Evolutionary conservation across 164 flowering plant genomes (phyloP), one percentile per base, ranked within the genome.

Genomic region (Cinnamomum chago): DNA sequence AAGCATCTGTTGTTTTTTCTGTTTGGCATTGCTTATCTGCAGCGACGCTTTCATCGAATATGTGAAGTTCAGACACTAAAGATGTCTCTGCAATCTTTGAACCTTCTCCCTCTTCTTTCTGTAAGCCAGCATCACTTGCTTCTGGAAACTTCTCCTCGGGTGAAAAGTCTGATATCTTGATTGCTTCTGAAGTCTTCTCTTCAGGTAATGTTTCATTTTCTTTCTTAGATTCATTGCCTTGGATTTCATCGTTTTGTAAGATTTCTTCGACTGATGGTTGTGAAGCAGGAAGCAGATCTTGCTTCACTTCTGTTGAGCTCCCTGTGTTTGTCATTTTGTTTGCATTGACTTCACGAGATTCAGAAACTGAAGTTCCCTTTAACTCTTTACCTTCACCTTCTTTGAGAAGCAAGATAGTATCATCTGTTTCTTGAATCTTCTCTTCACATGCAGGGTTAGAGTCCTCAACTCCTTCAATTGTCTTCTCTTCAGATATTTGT

Each of bases 371-470:
- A 23, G 68, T 75, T 66, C 77, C 68, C 25, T 64, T 72, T 62
- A 50, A 68, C 70, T 72, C 74, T 58, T 33, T 72, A 23, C 58
- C 68, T 75, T 74, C 69, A 68, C 51, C 66, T 47, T 55, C 75
- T 71, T 14, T 70, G 51, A 5, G 20, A 17, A 58, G 13, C 58
- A 70, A 73, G 69, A 22, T 67, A 12, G 69, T 24, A 20, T 47
- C 74, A 73, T 62, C 50, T 73, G 76, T 70, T 76, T 70, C 74
- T 18, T 25, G 58, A 33, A 62, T 70, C 71, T 50, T 69, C 27
- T 81, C 83, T 58, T 75, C 51, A 25, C 62, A 62, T 67, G 75
- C 60, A 62, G 40, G 66, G 20, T 62, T 64, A 50, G 66, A 17
- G 13, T 5, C 55, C 22, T 35, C 40, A 24, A 58, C 13, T 40